Conservation (phyloP, 495 filamentous ascomycete species). For the Aspergillus nidulans region DNA sequence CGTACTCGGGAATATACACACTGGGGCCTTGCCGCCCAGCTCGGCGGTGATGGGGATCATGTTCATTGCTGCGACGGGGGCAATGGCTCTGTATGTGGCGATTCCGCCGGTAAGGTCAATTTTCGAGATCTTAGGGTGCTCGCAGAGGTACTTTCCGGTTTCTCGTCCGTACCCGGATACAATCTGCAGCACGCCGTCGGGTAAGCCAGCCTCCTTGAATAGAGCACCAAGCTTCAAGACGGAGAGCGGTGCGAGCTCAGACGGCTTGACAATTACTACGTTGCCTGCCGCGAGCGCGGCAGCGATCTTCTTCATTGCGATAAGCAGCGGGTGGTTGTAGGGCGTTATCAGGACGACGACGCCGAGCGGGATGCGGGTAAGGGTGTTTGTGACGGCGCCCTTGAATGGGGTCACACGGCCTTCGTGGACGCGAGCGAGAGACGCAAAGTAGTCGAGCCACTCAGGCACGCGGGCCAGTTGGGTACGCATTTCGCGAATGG, state of each 20-base stretch:
- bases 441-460: conserved; percentile 63
- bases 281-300: conserved; percentile 61
- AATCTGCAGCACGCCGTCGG: conserved; percentile 55
- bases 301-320: conserved; percentile 60
- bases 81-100: conserved; percentile 42
- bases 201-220: conserved; percentile 51
- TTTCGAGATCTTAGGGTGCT: conserved; percentile 49
- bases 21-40: conserved; percentile 57
- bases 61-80: conserved; percentile 44
- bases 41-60: conserved; percentile 55
- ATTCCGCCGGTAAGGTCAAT: conserved; percentile 61
- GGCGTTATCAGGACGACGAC: conserved; percentile 62
- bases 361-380: conserved; percentile 55
- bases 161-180: conserved; percentile 49
- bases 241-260: conserved; percentile 56
- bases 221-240: conserved; percentile 48
- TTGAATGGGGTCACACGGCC: conserved; percentile 56
- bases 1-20: conserved; percentile 50
- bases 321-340: conserved; percentile 62
- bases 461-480: conserved; percentile 57
- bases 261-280: conserved; percentile 57
- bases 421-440: conserved; percentile 55
- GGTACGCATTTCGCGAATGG: conserved; percentile 60
- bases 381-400: conserved; percentile 58
- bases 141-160: conserved; percentile 52